Conservation (phyloP, 805 yeast species). For the Cyberlindnera suaveolens region DNA sequence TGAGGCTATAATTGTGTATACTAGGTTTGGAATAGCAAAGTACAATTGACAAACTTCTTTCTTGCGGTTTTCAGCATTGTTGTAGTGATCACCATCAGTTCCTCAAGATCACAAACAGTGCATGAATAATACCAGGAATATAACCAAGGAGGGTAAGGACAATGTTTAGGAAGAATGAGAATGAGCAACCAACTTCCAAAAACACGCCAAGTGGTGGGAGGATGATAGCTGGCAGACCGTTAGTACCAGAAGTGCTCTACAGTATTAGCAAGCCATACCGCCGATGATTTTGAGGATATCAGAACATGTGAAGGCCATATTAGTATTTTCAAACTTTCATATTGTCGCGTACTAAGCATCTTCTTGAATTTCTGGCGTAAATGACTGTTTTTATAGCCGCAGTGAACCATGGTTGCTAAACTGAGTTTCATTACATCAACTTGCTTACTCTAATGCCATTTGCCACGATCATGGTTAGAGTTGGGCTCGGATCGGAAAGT, state of each 20-base stretch:
- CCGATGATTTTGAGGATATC: conserved; percentile 41
- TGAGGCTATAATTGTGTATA: conserved; percentile 1
- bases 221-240: conserved; percentile 31
- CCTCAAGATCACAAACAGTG: conserved; percentile 42
- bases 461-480: neutral
- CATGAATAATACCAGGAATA: conserved; percentile 66
- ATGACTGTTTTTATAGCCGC: too few relatives aligned
- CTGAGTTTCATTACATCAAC: neutral
- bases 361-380: neutral
- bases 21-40: neutral
- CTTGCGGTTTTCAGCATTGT: too few relatives aligned
- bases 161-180: conserved; percentile 37
- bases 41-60: too few relatives aligned
- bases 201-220: conserved; percentile 56
- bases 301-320: conserved; percentile 43
- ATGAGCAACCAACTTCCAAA: conserved; percentile 42
- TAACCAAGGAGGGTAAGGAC: conserved; percentile 62
- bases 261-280: conserved; percentile 11
- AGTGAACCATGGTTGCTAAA: too few relatives aligned
- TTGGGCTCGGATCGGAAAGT: too few relatives aligned
- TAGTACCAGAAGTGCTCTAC: too few relatives aligned
- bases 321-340: neutral
- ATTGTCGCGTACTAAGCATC: neutral
- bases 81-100: conserved; percentile 8
- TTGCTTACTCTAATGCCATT: neutral